Evolutionary conservation across 2,329 filamentous ascomycete species (phyloP), one percentile per base, ranked within the genome.

Genomic region (Phyllosticta citriasiana): DNA sequence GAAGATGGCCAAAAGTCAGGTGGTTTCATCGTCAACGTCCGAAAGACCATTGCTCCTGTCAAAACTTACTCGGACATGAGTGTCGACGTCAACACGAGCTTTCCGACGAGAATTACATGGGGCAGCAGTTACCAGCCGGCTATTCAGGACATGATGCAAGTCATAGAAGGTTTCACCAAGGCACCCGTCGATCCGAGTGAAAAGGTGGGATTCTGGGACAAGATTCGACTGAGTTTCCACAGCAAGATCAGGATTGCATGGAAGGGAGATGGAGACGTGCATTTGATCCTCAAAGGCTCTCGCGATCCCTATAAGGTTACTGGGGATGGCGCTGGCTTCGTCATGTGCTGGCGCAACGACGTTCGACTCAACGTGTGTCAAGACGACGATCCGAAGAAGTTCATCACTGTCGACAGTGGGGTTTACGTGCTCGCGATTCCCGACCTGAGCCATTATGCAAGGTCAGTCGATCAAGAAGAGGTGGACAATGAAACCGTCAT

Each of bases 91-190:
- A 96, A 97, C 73, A 97, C 93, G 2, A 88, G 87, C 59, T 84
- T 93, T 62, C 90, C 95, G 1, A 99, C 94, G 0, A 86, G 89
- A 53, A 93, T 99, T 59, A 97, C 93, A 0, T 99, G 94, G 95
- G 92, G 92, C 7, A 92, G 94, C 54, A 96, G 92, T 2, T 99
- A 97, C 70, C 95, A 99, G 70, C 94, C 95, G 27, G 93, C 93
- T 1, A 93, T 99, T 56, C 94, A 99, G 73, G 95, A 99, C 70
- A 96, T 97, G 88, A 99, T 99, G 94, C 97, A 97, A 83, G 92
- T 92, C 26, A 89, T 99, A 64, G 94, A 99, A 74, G 93, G 89
- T 2, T 97, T 99, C 72, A 97, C 93, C 0, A 99, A 99, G 71
- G 91, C 93, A 7, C 92, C 93, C 65, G 81, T 97, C 27, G 95